phyloP scores from a whole-genome alignment of 2,329 filamentous ascomycete genomes.

The Kalaharituber pfeilii region DNA sequence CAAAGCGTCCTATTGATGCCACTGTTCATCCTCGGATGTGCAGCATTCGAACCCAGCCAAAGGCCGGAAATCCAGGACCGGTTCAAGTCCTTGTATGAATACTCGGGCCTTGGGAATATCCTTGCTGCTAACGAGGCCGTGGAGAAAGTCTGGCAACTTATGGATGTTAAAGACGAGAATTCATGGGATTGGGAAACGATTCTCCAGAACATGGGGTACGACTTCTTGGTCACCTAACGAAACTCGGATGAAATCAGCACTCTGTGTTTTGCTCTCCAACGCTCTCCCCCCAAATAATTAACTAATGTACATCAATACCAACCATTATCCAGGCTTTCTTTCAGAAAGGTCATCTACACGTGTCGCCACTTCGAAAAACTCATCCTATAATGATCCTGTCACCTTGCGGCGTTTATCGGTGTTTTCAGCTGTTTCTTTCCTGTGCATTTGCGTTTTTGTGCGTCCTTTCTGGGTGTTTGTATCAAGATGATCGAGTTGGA shows the following conservation, averaged over 20 bases:
- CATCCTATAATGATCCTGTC: neutral
- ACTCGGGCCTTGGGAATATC: conserved; percentile 42
- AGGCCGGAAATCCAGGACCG: conserved; percentile 38
- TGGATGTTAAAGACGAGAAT: conserved; percentile 40
- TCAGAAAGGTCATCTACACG: no score
- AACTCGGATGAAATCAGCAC: neutral
- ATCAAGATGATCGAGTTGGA: neutral
- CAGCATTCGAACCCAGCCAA: conserved; percentile 39
- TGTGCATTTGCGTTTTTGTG: neutral
- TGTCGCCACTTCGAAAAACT: no score
- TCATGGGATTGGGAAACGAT: conserved; percentile 47
- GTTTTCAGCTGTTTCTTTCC: neutral
- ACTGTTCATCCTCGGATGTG: conserved; percentile 43
- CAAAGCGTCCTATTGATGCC: conserved; percentile 45
- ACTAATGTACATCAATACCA: no score
- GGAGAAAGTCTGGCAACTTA: conserved; percentile 40
- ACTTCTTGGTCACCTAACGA: conserved; percentile 40
- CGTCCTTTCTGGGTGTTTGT: neutral
- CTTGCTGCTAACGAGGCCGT: conserved; percentile 39
- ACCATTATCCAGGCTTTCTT: no score
- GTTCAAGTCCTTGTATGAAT: conserved; percentile 38
- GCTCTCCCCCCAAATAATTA: neutral
- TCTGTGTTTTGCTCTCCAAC: neutral
- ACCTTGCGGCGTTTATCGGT: neutral
- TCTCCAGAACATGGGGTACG: conserved; percentile 40